Percentiles rank a stretch among this genome's conserved stretches.
These are phyloP conservation scores for Phytophthora pini DNA, from an alignment of 352 stramenopile species.

Conservation along the genomic window DNA sequence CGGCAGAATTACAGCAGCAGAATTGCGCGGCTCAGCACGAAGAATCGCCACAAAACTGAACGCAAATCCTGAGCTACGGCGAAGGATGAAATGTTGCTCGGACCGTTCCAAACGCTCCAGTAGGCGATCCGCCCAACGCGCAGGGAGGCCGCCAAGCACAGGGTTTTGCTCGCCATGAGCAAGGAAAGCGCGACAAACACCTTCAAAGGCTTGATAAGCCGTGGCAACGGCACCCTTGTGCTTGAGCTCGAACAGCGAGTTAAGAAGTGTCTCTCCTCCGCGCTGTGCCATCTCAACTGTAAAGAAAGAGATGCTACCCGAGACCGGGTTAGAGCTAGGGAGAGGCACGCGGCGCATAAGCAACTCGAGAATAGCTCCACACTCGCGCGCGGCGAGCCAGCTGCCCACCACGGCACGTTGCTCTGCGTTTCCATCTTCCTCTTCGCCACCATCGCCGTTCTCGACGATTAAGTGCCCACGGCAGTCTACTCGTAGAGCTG, in stretches of 20 bases:
- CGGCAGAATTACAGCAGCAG: constrained; percentile 75
- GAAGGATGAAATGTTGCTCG: constrained; percentile 89
- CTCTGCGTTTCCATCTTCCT: constrained; percentile 58
- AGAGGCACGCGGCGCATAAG: constrained; percentile 74
- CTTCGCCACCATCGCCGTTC: constrained; percentile 40
- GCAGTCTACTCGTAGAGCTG: constrained; percentile 79
- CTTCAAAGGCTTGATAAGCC: constrained; percentile 85
- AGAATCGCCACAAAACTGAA: constrained; percentile 90
- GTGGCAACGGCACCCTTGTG: constrained; percentile 90
- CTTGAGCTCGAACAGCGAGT: constrained; percentile 88
- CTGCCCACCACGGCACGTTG: constrained; percentile 86
- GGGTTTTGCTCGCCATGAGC: constrained; percentile 63
- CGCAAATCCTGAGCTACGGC: constrained; percentile 88
- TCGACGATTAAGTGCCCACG: constrained; percentile 81
- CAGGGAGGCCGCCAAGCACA: constrained; percentile 57
- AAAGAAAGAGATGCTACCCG: constrained; percentile 42
- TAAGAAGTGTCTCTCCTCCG: constrained; percentile 75
- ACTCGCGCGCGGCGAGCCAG: constrained; percentile 88
- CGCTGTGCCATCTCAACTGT: constrained; percentile 59
- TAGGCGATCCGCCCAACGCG: constrained; percentile 79
- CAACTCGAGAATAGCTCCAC: constrained; percentile 76
- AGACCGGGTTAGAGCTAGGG: constrained; percentile 26
- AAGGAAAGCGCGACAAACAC: constrained; percentile 84
- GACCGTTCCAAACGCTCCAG: constrained; percentile 77
- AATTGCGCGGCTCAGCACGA: constrained; percentile 85